A percentile compares a stretch with the other conserved stretches of the same genome.
Evolutionary conservation across 2,329 filamentous ascomycete species (phyloP).

Genomic region (Colletotrichum liaoningense): DNA sequence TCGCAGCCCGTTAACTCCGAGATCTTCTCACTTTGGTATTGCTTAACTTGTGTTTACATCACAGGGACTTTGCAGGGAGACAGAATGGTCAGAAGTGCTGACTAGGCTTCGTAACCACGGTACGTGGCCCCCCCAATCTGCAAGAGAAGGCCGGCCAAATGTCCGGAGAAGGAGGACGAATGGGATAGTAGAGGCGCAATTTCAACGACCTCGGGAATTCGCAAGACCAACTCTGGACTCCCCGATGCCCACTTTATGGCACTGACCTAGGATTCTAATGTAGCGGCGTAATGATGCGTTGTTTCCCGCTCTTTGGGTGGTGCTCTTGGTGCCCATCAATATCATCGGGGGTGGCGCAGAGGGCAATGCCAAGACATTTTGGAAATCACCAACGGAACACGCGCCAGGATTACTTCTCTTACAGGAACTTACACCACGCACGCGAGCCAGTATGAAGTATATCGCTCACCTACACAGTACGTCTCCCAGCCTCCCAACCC

Average conservation of each 20-base stretch:
- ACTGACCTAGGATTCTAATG: background rate
- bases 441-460: conserved; percentile 1
- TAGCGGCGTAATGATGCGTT: background rate
- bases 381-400: conserved; percentile 20
- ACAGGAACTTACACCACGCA: background rate
- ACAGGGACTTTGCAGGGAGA: background rate
- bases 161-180: background rate
- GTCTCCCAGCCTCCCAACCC: background rate
- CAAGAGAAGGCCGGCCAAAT: background rate
- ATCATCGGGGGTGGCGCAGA: conserved; percentile 3
- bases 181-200: background rate
- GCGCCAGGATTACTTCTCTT: background rate
- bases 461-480: conserved; percentile 9
- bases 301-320: background rate
- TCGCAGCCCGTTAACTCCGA: background rate
- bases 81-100: background rate
- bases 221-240: background rate
- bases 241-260: background rate
- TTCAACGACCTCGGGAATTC: background rate
- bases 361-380: conserved; percentile 22
- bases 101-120: conserved; percentile 10
- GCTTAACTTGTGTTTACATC: background rate
- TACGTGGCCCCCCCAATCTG: conserved; percentile 7
- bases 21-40: background rate
- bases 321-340: background rate